Conservation (phyloP, 1,139 yeast species). For the Geotrichum armillariae region DNA sequence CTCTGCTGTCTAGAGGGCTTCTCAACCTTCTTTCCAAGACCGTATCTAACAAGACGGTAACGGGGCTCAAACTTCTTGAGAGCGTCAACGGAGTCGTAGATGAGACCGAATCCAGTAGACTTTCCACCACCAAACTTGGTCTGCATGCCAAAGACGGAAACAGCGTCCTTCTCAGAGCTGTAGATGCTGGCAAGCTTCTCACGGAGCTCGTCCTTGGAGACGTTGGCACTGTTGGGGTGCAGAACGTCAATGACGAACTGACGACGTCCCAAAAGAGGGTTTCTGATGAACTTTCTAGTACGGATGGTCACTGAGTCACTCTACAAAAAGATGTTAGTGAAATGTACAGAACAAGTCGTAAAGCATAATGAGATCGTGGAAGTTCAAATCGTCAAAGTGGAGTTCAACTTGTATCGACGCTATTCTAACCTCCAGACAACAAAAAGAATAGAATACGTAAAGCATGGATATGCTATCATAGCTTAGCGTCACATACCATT, state of each 20-base stretch:
- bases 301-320: slow-evolving; percentile 99
- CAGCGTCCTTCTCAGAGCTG: slow-evolving; percentile 98
- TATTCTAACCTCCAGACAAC: no score
- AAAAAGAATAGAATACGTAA: no score
- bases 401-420: no score
- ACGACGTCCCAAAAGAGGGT: slow-evolving; percentile 99
- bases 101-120: slow-evolving; percentile 98
- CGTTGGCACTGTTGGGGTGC: slow-evolving; percentile 99
- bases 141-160: slow-evolving; percentile 98
- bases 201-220: slow-evolving; percentile 98
- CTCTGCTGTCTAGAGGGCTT: slow-evolving; percentile 99
- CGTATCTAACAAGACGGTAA: slow-evolving; percentile 99
- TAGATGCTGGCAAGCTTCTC: slow-evolving; percentile 94
- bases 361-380: no score
- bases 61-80: slow-evolving; percentile 99
- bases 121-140: slow-evolving; percentile 99
- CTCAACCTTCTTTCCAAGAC: slow-evolving; percentile 93
- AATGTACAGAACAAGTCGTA: not conserved
- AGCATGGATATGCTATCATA: no score
- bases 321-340: slow-evolving; percentile 38
- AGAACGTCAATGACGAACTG: slow-evolving; percentile 99
- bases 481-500: slow-evolving; percentile 15
- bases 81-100: slow-evolving; percentile 97
- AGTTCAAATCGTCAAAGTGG: no score
- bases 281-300: slow-evolving; percentile 99